Evolutionary conservation across 2,329 filamentous ascomycete genomes (phyloP).

Genomic region (Alternaria viburni): DNA sequence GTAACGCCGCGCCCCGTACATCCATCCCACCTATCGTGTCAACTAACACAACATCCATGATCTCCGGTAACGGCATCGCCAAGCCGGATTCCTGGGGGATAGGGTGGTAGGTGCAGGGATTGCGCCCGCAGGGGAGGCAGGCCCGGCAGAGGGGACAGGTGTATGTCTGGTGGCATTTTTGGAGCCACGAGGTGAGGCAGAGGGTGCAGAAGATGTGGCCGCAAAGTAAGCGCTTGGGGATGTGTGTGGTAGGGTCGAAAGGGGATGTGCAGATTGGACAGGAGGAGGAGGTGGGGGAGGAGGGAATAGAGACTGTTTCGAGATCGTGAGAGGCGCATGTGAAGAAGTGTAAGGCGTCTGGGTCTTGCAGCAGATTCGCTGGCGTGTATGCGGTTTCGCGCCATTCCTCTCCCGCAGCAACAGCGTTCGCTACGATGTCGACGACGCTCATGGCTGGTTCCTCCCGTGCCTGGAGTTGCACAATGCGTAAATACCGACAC

Average conservation of each 20-base stretch:
- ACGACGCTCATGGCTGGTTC: not conserved
- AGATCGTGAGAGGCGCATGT: not conserved
- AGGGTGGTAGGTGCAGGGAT: not conserved
- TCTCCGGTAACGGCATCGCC: not conserved
- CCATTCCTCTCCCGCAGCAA: not conserved
- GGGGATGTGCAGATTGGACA: not conserved
- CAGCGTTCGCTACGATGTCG: not conserved
- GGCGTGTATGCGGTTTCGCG: not conserved
- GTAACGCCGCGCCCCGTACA: not conserved
- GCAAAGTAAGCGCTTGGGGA: not conserved
- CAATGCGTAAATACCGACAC: constrained; percentile 6
- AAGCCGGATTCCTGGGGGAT: rapidly evolving
- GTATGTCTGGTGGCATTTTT: not conserved
- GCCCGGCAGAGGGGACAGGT: not conserved
- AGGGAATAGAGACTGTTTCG: not conserved
- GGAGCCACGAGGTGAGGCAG: not conserved
- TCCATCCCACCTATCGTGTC: not conserved
- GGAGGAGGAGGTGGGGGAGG: not conserved
- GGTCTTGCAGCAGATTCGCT: not conserved
- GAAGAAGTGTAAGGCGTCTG: not conserved
- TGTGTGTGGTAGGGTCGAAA: not conserved
- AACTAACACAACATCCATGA: not conserved
- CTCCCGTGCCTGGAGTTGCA: not conserved
- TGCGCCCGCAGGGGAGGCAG: not conserved
- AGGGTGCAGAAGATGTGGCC: not conserved